phyloP scores from a whole-genome alignment of 495 filamentous ascomycete genomes.

The Lasiosphaeria hispida region DNA sequence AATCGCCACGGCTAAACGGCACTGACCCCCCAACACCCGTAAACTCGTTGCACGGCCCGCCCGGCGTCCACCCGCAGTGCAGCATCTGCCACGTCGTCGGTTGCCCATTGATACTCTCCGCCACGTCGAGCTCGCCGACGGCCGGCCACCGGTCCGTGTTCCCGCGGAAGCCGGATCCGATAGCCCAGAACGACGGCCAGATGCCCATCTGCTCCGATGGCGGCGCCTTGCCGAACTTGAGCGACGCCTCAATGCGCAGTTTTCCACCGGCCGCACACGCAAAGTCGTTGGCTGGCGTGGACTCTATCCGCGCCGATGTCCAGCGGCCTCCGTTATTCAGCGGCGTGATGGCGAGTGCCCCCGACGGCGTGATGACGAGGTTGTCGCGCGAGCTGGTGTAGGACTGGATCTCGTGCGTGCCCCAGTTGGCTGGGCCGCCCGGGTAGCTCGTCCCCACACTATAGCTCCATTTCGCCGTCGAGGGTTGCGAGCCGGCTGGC shows the following conservation, averaged over 20 bases:
- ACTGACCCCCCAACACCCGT: conserved; percentile 32
- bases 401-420: conserved; percentile 31
- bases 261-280: conserved; percentile 33
- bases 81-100: conserved; percentile 39
- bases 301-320: conserved; percentile 48
- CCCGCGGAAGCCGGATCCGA: conserved; percentile 37
- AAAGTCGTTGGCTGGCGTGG: conserved; percentile 29
- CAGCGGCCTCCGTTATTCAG: conserved; percentile 24
- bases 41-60: conserved; percentile 44
- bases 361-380: conserved; percentile 20
- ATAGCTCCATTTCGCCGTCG: conserved; percentile 23
- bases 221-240: conserved; percentile 37
- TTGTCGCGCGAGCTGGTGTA: conserved; percentile 29
- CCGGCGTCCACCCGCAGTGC: conserved; percentile 44
- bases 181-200: conserved; percentile 51
- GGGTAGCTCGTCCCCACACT: conserved; percentile 30
- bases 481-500: conserved; percentile 10
- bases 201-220: conserved; percentile 40
- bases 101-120: conserved; percentile 45
- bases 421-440: conserved; percentile 29
- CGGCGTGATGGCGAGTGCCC: conserved; percentile 24
- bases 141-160: conserved; percentile 39
- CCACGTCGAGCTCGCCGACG: conserved; percentile 47
- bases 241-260: conserved; percentile 37
- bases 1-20: conserved; percentile 32